Percentiles rank a stretch among this genome's conserved stretches.
Evolutionary conservation across 176 grass and related monocot species (phyloP).

Genomic region (Carex littledalei): DNA sequence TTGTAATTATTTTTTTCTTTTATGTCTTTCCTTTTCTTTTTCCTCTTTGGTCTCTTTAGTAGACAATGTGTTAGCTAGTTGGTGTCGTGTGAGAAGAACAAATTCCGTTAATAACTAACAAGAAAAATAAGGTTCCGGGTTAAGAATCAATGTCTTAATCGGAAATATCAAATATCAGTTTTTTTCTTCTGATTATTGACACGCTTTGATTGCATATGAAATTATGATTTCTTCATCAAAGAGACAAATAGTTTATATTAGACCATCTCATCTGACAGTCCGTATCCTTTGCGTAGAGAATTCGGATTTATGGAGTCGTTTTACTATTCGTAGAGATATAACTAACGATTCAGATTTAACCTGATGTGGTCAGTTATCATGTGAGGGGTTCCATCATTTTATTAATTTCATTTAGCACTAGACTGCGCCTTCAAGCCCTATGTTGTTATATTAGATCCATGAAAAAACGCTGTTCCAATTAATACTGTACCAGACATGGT

Average conservation of each 20-base stretch:
- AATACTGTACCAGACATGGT: not conserved
- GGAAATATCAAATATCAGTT: not conserved
- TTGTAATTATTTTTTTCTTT: constrained; percentile 12
- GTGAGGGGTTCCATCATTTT: not conserved
- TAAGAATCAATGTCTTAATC: not conserved
- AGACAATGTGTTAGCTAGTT: constrained; percentile 1
- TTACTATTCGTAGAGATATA: too few species aligned
- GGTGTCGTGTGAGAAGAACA: not conserved
- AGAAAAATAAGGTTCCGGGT: not conserved
- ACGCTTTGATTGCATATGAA: not conserved
- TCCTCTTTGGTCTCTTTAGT: not conserved
- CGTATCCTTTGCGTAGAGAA: not conserved
- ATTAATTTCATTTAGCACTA: not conserved
- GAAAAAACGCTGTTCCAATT: not conserved
- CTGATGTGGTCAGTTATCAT: too few species aligned
- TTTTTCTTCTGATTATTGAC: not conserved
- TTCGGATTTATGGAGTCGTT: too few species aligned
- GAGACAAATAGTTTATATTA: not conserved
- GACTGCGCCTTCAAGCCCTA: not conserved
- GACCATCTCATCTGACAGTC: not conserved
- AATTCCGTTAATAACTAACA: not conserved
- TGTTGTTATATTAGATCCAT: not conserved
- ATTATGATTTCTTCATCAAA: not conserved
- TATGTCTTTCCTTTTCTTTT: not conserved
- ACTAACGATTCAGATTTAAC: too few species aligned